Conservation (phyloP, 2,329 filamentous ascomycete genomes). For the Lizonia empirigonia region DNA sequence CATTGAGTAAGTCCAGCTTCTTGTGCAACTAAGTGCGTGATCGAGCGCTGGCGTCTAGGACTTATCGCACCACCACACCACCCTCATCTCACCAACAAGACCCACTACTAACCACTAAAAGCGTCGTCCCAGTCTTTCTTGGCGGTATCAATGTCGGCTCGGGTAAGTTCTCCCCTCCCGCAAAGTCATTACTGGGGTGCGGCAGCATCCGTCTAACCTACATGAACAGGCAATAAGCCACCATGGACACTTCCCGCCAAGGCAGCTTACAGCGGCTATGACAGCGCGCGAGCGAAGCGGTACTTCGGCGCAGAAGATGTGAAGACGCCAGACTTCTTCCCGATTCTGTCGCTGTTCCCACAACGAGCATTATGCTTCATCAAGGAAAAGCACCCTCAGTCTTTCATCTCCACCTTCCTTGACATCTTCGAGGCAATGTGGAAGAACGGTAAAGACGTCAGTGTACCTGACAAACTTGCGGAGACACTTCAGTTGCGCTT, state of each 20-base stretch:
- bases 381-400: slow-evolving; percentile 60
- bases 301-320: slow-evolving; percentile 57
- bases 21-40: too few relatives aligned
- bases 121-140: slow-evolving; percentile 74
- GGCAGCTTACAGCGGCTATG: slow-evolving; percentile 61
- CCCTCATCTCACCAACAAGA: neutral
- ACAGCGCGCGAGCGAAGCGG: slow-evolving; percentile 55
- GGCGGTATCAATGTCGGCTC: slow-evolving; percentile 53
- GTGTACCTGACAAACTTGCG: slow-evolving; percentile 61
- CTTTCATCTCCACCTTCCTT: slow-evolving; percentile 59
- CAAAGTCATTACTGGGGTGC: neutral
- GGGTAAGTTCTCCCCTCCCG: slow-evolving; percentile 32
- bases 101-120: slow-evolving; percentile 39
- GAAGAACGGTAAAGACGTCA: slow-evolving; percentile 64
- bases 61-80: neutral
- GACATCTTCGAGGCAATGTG: slow-evolving; percentile 67
- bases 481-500: slow-evolving; percentile 56
- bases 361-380: slow-evolving; percentile 71
- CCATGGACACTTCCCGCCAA: slow-evolving; percentile 75
- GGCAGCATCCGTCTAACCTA: neutral
- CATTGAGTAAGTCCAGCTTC: slow-evolving; percentile 65
- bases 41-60: neutral
- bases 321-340: slow-evolving; percentile 57
- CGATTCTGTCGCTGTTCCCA: slow-evolving; percentile 62
- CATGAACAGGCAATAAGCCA: slow-evolving; percentile 69